A percentile compares a stretch with the other conserved stretches of the same genome.
phyloP scores from a whole-genome alignment of 768 basidiomycete species.

The Lentinus tigrinus region DNA sequence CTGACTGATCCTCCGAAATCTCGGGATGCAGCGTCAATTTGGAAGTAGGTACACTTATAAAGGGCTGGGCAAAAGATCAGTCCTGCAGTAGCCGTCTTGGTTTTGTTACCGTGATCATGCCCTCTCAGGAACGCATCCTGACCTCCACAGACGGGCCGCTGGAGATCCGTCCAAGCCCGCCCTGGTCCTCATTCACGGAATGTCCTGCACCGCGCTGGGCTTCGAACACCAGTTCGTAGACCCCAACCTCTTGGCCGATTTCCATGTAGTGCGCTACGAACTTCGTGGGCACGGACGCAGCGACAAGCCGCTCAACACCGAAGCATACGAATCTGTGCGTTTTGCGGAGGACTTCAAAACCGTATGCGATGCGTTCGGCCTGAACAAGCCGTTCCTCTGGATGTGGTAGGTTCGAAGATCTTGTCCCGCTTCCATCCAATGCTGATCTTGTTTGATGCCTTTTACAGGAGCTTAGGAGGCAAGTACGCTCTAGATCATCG shows the following conservation, averaged over 20 bases:
- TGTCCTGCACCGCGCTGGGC: conserved; percentile 34
- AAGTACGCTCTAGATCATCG: neutral
- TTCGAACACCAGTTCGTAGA: conserved; percentile 41
- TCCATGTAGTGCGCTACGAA: conserved; percentile 34
- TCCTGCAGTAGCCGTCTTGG: too few species aligned
- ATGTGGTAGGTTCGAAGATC: conserved; percentile 21
- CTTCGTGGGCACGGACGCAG: conserved; percentile 32
- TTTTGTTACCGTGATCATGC: too few species aligned
- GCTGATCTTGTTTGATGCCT: neutral
- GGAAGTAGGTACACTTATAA: too few species aligned
- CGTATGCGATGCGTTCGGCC: conserved; percentile 26
- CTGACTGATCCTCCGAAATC: too few species aligned
- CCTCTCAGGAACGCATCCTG: conserved; percentile 10
- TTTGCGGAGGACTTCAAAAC: conserved; percentile 31
- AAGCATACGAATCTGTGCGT: conserved; percentile 22
- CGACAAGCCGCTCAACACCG: conserved; percentile 21
- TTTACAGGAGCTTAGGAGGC: conserved; percentile 25
- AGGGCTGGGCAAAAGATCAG: too few species aligned
- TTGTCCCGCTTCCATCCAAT: neutral
- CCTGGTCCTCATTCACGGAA: conserved; percentile 43
- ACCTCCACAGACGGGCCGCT: conserved; percentile 40
- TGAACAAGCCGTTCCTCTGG: conserved; percentile 21
- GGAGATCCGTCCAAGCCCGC: conserved; percentile 37
- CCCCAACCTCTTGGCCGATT: conserved; percentile 24
- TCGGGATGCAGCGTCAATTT: too few species aligned